phyloP scores from a whole-genome alignment of 2,329 filamentous ascomycete genomes.

The Fusarium sambucinum region DNA sequence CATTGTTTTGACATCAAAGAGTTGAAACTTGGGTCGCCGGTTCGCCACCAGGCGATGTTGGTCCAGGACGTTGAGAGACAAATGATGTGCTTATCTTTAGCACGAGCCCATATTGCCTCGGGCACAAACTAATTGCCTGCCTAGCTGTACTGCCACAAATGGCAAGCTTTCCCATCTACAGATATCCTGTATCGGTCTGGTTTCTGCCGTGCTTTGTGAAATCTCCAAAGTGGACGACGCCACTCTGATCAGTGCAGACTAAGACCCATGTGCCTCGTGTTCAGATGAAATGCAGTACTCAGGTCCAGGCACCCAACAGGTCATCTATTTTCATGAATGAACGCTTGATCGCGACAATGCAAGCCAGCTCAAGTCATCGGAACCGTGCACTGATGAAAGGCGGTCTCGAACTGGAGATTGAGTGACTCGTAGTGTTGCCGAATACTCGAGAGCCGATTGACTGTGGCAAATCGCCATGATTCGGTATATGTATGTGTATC shows the following conservation, averaged over 20 bases:
- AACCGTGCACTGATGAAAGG: slow-evolving; percentile 24
- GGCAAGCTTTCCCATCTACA: not conserved
- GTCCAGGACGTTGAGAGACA: not conserved
- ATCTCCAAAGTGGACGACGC: slow-evolving; percentile 24
- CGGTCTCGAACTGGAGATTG: not conserved
- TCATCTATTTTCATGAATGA: not conserved
- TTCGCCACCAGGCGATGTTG: slow-evolving; percentile 7
- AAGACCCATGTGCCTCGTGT: slow-evolving; percentile 38
- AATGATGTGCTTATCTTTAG: not conserved
- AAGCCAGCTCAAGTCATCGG: slow-evolving; percentile 33
- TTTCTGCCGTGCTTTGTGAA: slow-evolving; percentile 13
- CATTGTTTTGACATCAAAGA: not conserved
- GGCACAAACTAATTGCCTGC: not conserved
- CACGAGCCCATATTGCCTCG: not conserved
- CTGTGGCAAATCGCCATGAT: slow-evolving; percentile 1
- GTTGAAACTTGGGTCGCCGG: not conserved
- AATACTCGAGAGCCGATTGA: slow-evolving; percentile 1
- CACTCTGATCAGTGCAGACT: slow-evolving; percentile 14
- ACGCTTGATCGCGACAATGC: slow-evolving; percentile 20
- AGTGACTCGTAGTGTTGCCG: slow-evolving; percentile 6
- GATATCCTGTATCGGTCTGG: slow-evolving; percentile 1
- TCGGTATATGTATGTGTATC: not conserved
- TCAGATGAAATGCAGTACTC: slow-evolving; percentile 25
- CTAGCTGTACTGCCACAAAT: slow-evolving; percentile 9
- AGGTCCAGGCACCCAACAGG: not conserved